Conservation (phyloP, 352 stramenopile species). For the Phytophthora ramorum region DNA sequence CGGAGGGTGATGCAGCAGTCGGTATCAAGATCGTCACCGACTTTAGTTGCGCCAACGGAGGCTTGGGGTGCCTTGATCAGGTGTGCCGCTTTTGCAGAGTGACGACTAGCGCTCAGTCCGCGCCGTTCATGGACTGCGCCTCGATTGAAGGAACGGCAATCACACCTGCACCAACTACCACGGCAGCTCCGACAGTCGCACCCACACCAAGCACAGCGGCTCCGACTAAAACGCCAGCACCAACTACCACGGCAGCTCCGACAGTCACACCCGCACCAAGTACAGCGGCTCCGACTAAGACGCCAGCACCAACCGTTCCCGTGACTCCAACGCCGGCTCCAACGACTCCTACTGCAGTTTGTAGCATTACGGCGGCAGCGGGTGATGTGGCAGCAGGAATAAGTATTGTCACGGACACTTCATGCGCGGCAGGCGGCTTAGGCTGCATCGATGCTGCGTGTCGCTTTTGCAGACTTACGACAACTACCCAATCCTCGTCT, state of each 20-base stretch:
- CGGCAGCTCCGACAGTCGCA: constrained; percentile 1
- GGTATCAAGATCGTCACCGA: constrained; percentile 42
- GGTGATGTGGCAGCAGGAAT: constrained; percentile 33
- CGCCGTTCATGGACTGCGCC: constrained; percentile 31
- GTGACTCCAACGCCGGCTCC: background rate
- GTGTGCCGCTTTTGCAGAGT: constrained; percentile 50
- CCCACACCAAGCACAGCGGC: background rate
- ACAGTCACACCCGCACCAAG: background rate
- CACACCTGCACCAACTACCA: constrained; percentile 2
- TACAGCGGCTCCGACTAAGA: constrained; percentile 4
- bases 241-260: constrained; percentile 5
- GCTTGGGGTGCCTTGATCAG: constrained; percentile 42
- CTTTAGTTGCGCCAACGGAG: constrained; percentile 28
- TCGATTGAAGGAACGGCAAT: constrained; percentile 19
- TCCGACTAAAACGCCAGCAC: background rate
- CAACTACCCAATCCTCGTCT: constrained; percentile 33
- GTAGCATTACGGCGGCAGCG: constrained; percentile 10
- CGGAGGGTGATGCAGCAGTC: constrained; percentile 38
- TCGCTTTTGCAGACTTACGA: constrained; percentile 37
- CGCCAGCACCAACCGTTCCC: background rate
- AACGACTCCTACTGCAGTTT: constrained; percentile 3
- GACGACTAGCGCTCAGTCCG: constrained; percentile 26
- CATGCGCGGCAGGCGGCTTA: constrained; percentile 37
- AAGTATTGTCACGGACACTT: constrained; percentile 35
- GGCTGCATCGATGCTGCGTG: constrained; percentile 47